A percentile compares a stretch with the other conserved stretches of the same genome.
Evolutionary conservation across 768 basidiomycete genomes (phyloP).

Genomic region (Chlorophyllum brunneum): DNA sequence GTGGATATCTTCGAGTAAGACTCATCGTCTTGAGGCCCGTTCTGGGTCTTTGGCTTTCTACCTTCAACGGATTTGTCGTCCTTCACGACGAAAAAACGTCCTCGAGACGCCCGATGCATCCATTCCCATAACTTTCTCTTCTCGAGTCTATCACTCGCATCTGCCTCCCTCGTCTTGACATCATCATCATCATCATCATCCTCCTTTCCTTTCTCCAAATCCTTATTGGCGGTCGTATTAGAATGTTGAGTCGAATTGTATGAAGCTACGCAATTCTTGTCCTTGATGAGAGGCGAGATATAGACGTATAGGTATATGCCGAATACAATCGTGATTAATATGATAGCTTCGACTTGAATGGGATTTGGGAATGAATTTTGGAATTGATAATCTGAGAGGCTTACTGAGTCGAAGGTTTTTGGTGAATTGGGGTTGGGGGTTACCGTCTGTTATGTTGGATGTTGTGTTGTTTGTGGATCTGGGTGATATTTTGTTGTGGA

Average conservation of each 20-base stretch:
- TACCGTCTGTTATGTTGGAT: too few species aligned
- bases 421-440: too few species aligned
- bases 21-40: neutral
- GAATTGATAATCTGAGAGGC: too few species aligned
- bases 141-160: neutral
- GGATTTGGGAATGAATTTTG: neutral
- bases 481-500: neutral
- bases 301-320: conserved; percentile 2
- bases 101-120: neutral
- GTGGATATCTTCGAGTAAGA: neutral
- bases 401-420: too few species aligned
- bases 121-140: neutral
- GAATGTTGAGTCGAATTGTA: neutral
- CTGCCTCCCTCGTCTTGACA: neutral
- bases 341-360: too few species aligned
- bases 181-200: neutral
- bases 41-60: neutral
- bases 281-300: conserved; percentile 4
- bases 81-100: neutral
- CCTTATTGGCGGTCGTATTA: neutral
- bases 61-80: neutral
- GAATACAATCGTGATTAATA: conserved; percentile 1
- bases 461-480: too few species aligned
- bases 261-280: conserved; percentile 1
- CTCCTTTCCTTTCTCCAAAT: neutral